Conservation (phyloP, 345 rosid species). For the Pistacia integerrima region DNA sequence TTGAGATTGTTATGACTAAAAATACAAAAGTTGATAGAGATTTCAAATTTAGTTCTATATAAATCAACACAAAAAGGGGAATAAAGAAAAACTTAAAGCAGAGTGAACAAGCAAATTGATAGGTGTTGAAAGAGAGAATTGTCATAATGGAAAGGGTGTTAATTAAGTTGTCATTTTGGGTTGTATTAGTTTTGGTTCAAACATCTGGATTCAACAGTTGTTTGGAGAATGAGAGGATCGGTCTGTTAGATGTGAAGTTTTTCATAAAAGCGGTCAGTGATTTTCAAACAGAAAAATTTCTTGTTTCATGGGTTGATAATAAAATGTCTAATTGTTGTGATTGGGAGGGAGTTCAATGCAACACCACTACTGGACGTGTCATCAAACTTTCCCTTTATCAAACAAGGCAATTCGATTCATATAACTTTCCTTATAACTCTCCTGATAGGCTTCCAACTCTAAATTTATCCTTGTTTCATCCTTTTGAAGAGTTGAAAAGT, state of each 20-base stretch:
- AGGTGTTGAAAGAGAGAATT: too few relatives aligned
- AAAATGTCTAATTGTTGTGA: neutral
- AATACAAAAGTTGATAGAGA: too few relatives aligned
- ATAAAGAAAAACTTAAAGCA: too few relatives aligned
- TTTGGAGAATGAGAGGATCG: constrained; percentile 24
- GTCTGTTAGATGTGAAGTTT: constrained; percentile 26
- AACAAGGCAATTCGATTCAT: neutral
- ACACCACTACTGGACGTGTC: neutral
- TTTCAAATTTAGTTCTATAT: too few relatives aligned
- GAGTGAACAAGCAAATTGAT: too few relatives aligned
- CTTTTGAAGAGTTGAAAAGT: constrained; percentile 4
- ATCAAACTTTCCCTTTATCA: neutral
- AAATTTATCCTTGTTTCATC: constrained; percentile 16
- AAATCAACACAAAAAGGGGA: too few relatives aligned
- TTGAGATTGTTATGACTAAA: too few relatives aligned
- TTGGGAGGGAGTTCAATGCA: constrained; percentile 18
- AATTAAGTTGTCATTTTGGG: neutral
- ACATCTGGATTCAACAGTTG: neutral
- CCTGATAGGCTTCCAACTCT: neutral
- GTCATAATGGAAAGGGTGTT: neutral
- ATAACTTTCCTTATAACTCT: too few relatives aligned
- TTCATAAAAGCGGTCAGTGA: neutral
- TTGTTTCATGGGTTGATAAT: constrained; percentile 18
- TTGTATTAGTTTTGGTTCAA: neutral
- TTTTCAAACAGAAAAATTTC: neutral